Evolutionary conservation across 345 rosid genomes (phyloP), one percentile per base, ranked within the genome.

Genomic region (Populus ilicifolia): DNA sequence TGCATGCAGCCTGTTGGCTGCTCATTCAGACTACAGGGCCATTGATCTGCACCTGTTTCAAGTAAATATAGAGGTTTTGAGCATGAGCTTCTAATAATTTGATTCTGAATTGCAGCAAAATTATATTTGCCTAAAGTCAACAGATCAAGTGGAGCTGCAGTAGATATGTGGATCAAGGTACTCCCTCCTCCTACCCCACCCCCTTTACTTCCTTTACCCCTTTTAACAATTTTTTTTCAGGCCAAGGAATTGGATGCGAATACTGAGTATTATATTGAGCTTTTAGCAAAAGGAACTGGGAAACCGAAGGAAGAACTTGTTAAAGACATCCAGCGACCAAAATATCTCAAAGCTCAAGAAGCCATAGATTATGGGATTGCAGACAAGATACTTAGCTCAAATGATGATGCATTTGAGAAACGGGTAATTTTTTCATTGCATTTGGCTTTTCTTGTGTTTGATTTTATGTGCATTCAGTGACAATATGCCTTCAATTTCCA

Each of bases 121-220:
- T 70, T 96, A 30, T 87, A 92, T 80, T 81, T 93, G 83, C 99
- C 99, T 38, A 86, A 85, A 84, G 89, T 91, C 67, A 80, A 76
- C 77, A 88, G 81, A 83, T 93, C 99, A n/a, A 88, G 93, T 59
- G 98, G 98, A 69, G 85, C 91, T 76, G 92, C 74, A 56, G 88
- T 85, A 67, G 98, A 96, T 80, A 90, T 92, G 98, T 93, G 96
- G 94, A 85, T 90, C 80, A 90, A 91, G 97, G 98, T 93, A 50
- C 23, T 3, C 68, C 50, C 10, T 25, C 50, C 62, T 20, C 65
- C 75, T 38, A 0, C 48, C 35, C 70, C 44, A 52, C 46, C 1
- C 56, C 35, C 44, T 44, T 80, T 80, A 68, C 74, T 75, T 64
- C 13, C 69, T 9, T 56, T 27, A 50, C 74, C 39, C 17, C 8